A percentile compares a stretch with the other conserved stretches of the same genome.
Conservation (phyloP, 1,284 basidiomycete species). For the Trametes hirsuta region DNA sequence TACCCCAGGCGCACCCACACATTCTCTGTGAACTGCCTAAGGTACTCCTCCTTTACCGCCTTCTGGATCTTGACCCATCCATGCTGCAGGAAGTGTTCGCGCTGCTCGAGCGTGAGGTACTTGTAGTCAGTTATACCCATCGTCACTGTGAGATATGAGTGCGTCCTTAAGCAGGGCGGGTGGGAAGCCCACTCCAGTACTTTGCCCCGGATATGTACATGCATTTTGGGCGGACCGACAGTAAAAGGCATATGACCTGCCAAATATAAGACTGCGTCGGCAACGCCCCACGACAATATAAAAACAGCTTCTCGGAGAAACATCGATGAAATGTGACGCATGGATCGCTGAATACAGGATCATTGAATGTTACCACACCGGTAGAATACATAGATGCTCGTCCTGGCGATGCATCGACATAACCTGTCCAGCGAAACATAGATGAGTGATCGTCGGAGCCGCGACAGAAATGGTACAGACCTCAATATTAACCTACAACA, state of each 20-base stretch:
- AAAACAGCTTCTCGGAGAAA: background rate
- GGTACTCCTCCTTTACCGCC: slow-evolving; percentile 36
- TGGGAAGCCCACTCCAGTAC: no score
- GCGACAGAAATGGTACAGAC: no score
- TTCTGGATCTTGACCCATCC: slow-evolving; percentile 40
- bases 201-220: no score
- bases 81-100: slow-evolving; percentile 40
- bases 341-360: background rate
- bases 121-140: slow-evolving; percentile 32
- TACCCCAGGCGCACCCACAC: slow-evolving; percentile 42
- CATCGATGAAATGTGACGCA: slow-evolving; percentile 6
- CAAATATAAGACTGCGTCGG: background rate
- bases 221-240: background rate
- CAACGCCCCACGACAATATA: background rate
- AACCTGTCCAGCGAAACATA: no score
- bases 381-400: no score
- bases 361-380: no score
- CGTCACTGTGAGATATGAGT: background rate
- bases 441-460: no score
- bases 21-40: slow-evolving; percentile 35
- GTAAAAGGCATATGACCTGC: background rate
- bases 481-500: no score
- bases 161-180: no score
- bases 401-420: no score
- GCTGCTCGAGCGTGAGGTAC: slow-evolving; percentile 34